These are phyloP conservation scores for Botrytis pseudocinerea DNA, from an alignment of 2,329 filamentous ascomycete genomes.

Conservation along the genomic window DNA sequence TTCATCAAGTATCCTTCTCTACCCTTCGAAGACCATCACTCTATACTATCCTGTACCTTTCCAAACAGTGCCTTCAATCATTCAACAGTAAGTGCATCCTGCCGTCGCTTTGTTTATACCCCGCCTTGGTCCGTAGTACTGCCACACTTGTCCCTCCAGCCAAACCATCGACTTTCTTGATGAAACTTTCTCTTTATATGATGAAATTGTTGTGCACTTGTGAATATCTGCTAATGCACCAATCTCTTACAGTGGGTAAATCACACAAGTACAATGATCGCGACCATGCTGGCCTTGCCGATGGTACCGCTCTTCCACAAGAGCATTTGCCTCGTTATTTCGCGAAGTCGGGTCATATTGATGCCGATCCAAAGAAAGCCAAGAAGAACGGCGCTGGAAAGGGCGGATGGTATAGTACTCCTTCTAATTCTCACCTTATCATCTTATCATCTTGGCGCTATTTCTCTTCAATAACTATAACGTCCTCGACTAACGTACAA, in stretches of 20 bases:
- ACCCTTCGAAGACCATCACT: constrained; percentile 6
- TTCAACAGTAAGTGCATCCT: constrained; percentile 20
- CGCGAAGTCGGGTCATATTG: constrained; percentile 79
- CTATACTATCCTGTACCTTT: not conserved
- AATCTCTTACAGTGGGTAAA: constrained; percentile 75
- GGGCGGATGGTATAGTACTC: constrained; percentile 78
- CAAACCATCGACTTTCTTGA: not conserved
- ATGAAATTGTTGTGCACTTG: not conserved
- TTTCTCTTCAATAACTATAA: constrained; percentile 14
- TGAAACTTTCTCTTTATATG: constrained; percentile 20
- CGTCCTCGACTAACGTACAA: constrained; percentile 28
- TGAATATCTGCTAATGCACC: constrained; percentile 27
- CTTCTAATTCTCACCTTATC: not conserved
- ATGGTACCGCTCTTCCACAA: constrained; percentile 65
- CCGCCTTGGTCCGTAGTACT: constrained; percentile 11
- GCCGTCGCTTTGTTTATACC: constrained; percentile 19
- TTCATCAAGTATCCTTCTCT: not conserved
- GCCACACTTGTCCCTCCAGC: constrained; percentile 27
- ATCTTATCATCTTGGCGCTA: constrained; percentile 1
- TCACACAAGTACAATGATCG: constrained; percentile 95
- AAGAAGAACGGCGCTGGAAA: constrained; percentile 96
- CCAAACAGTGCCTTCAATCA: constrained; percentile 23
- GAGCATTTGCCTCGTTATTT: constrained; percentile 90
- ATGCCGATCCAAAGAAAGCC: constrained; percentile 83
- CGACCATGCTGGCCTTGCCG: constrained; percentile 75